A percentile compares a stretch with the other conserved stretches of the same genome.
phyloP scores from a whole-genome alignment of 768 basidiomycete genomes.

The Suillus americanus region DNA sequence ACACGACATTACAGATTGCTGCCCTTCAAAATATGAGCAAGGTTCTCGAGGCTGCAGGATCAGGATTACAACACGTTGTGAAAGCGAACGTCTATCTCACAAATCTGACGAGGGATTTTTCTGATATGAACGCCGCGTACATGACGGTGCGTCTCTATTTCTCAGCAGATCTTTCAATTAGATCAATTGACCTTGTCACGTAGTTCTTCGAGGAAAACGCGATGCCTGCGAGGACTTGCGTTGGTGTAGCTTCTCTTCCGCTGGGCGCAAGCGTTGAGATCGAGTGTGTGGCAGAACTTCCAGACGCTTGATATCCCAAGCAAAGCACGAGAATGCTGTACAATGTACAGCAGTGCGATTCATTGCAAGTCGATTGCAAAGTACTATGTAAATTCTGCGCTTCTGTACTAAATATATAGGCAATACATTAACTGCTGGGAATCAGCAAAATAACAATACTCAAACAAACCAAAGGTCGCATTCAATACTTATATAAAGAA shows the following conservation, averaged over 20 bases:
- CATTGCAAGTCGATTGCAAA: not conserved
- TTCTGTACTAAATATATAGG: not conserved
- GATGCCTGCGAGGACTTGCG: constrained; percentile 57
- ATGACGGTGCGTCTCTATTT: constrained; percentile 23
- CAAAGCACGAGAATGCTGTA: not conserved
- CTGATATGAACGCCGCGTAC: constrained; percentile 40
- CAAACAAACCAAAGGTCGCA: not conserved
- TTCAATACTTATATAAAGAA: constrained; percentile 1
- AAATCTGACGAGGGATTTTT: constrained; percentile 37
- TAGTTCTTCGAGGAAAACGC: constrained; percentile 48
- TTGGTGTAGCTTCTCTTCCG: constrained; percentile 55
- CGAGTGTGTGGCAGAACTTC: constrained; percentile 53
- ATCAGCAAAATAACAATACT: not conserved
- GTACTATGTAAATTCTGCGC: constrained; percentile 1
- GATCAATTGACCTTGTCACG: not conserved
- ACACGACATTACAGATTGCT: constrained; percentile 22
- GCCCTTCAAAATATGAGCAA: constrained; percentile 40
- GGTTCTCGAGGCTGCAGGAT: constrained; percentile 39
- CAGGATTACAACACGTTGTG: constrained; percentile 35
- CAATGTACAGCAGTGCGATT: not conserved
- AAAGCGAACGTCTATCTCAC: constrained; percentile 42
- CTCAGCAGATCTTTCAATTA: not conserved
- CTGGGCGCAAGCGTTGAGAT: constrained; percentile 58
- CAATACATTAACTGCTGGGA: not conserved
- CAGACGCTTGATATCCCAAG: not conserved